phyloP scores from a whole-genome alignment of 106 monocot species.

The Hemerocallis citrina region DNA sequence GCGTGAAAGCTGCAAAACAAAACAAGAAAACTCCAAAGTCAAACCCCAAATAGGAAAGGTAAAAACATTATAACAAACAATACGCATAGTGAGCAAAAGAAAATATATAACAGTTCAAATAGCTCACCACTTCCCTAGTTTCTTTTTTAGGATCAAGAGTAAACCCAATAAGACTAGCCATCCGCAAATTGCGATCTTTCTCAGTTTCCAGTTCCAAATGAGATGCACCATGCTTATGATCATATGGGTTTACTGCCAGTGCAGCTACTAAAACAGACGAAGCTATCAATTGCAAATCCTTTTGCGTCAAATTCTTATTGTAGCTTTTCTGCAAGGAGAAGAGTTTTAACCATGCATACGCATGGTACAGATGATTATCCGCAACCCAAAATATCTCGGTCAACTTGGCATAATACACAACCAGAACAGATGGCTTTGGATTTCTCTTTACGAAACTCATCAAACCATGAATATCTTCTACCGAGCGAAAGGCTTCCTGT shows the following conservation, averaged over 20 bases:
- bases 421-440: slow-evolving; percentile 90
- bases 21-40: too few relatives aligned
- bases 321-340: slow-evolving; percentile 84
- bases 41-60: too few relatives aligned
- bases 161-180: slow-evolving; percentile 81
- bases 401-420: slow-evolving; percentile 82
- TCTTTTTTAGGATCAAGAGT: slow-evolving; percentile 70
- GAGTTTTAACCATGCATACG: slow-evolving; percentile 93
- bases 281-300: slow-evolving; percentile 89
- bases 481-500: slow-evolving; percentile 98
- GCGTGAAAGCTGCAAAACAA: slow-evolving; percentile 73
- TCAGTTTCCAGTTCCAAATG: slow-evolving; percentile 95
- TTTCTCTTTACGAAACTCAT: slow-evolving; percentile 95
- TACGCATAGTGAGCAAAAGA: neutral
- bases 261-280: slow-evolving; percentile 93
- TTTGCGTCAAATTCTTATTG: slow-evolving; percentile 90
- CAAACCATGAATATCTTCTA: slow-evolving; percentile 88
- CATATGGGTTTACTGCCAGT: slow-evolving; percentile 78
- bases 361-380: slow-evolving; percentile 84
- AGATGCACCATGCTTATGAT: slow-evolving; percentile 61
- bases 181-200: slow-evolving; percentile 71
- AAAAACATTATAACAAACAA: neutral
- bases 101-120: neutral
- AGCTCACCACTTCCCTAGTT: slow-evolving; percentile 62
- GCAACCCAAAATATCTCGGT: slow-evolving; percentile 95